phyloP scores from a whole-genome alignment of 345 rosid species.

The Aurinia saxatilis region DNA sequence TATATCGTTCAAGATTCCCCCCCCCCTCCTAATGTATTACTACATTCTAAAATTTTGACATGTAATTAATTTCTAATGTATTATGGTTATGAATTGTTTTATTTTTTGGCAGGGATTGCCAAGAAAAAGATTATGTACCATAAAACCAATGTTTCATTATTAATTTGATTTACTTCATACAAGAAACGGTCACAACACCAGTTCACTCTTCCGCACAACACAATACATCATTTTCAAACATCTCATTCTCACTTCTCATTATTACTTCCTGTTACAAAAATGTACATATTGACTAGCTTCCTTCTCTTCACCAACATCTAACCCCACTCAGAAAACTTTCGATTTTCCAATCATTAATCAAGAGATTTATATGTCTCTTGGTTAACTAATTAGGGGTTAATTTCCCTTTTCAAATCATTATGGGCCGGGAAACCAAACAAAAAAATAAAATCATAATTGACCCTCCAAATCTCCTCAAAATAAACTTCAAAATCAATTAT shows the following conservation, averaged over 20 bases:
- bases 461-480: no score
- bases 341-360: slow-evolving; percentile 10
- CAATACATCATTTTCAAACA: neutral
- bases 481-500: neutral
- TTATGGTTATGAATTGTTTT: no score
- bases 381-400: neutral
- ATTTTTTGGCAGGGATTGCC: neutral
- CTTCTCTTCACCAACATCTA: neutral
- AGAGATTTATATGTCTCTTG: neutral
- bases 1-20: no score
- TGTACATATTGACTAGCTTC: neutral
- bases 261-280: slow-evolving; percentile 1
- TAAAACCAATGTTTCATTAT: neutral
- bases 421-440: neutral
- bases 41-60: no score
- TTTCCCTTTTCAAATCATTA: neutral
- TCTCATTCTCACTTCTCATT: neutral
- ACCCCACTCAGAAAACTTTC: slow-evolving; percentile 11
- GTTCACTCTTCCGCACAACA: slow-evolving; percentile 3
- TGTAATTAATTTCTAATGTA: no score
- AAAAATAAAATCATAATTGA: neutral
- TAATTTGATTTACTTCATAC: neutral
- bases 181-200: neutral
- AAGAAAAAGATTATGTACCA: neutral
- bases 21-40: no score